A percentile compares a stretch with the other conserved stretches of the same genome.
Evolutionary conservation across 2,329 filamentous ascomycete species (phyloP).

Genomic region (Passalora sequoiae): DNA sequence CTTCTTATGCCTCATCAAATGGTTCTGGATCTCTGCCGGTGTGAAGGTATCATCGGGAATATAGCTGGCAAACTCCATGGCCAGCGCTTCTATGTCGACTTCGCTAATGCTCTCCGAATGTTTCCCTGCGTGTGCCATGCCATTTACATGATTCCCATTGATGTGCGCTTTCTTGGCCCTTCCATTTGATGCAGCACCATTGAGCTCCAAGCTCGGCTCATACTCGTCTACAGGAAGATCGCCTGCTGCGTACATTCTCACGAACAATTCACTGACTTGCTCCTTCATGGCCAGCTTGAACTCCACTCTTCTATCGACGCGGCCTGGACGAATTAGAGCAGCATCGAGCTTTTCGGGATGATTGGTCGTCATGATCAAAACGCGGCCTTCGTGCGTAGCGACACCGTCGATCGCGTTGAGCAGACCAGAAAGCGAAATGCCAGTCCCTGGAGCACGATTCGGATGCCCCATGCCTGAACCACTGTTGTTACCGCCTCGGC

Average conservation of each 20-base stretch:
- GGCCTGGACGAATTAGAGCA: slow-evolving; percentile 62
- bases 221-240: slow-evolving; percentile 18
- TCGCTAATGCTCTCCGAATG: slow-evolving; percentile 13
- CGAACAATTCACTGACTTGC: slow-evolving; percentile 42
- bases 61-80: slow-evolving; percentile 41
- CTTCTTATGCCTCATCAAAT: slow-evolving; percentile 48
- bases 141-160: slow-evolving; percentile 8
- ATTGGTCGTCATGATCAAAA: slow-evolving; percentile 81
- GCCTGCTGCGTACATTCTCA: slow-evolving; percentile 33
- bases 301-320: slow-evolving; percentile 62
- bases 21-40: slow-evolving; percentile 51
- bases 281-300: slow-evolving; percentile 48
- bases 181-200: slow-evolving; percentile 6
- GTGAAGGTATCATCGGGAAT: slow-evolving; percentile 47
- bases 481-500: slow-evolving; percentile 1
- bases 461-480: slow-evolving; percentile 7
- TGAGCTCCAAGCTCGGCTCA: slow-evolving; percentile 9
- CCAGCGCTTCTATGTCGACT: slow-evolving; percentile 37
- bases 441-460: slow-evolving; percentile 40
- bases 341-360: slow-evolving; percentile 65
- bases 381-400: slow-evolving; percentile 69
- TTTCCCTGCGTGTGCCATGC: slow-evolving; percentile 6
- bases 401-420: slow-evolving; percentile 82
- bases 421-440: slow-evolving; percentile 72
- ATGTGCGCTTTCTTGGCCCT: not conserved